Evolutionary conservation across 495 filamentous ascomycete species (phyloP), one percentile per base, ranked within the genome.

Genomic region (Hypoxylon fragiforme): DNA sequence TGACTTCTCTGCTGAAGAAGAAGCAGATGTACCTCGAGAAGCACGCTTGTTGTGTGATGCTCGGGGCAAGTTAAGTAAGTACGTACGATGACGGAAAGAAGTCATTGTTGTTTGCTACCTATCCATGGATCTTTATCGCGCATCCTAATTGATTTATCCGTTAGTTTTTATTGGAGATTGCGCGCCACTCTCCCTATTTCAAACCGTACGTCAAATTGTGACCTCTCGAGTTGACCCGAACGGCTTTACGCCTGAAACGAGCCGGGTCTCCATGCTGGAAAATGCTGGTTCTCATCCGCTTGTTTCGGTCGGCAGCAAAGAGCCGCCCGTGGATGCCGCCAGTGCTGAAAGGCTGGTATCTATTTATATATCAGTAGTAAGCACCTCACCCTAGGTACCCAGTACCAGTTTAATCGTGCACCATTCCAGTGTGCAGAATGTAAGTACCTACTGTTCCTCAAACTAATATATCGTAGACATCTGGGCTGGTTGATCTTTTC

Each of bases 181-280:
- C 9, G 85, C 85, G 11, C 84, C 82, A 32, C 70, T 87, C 21
- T 86, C 85, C 0, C 85, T 86, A 57, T 73, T 88, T 50, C 85
- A 88, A 64, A 82, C 83, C 16, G 74, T 88, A 31, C 82, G 85
- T 4, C 76, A 83, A 34, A 81, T 89, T 20, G 84, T 89, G n/a
- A 81, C 79, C 6, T 78, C 79, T 7, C 76, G 78, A 2, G 80
- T 84, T 24, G 85, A 85, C 15, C 72, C 79, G 2, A 80, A 82
- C 32, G 77, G 80, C 11, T 87, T 89, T 35, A 82, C 83, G 2
- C 79, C 83, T 19, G 83, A 86, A 54, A 85, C 80, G 7, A 78
- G 79, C 18, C 78, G 84, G 11, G 81, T 87, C 60, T 83, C 81
- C 2, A 84, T 86, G 68, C 66, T 83, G n/a, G 85, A 88, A 53